Base-by-base conservation (phyloP, 805 yeast species). In the Metschnikowia gelsemii region DNA sequence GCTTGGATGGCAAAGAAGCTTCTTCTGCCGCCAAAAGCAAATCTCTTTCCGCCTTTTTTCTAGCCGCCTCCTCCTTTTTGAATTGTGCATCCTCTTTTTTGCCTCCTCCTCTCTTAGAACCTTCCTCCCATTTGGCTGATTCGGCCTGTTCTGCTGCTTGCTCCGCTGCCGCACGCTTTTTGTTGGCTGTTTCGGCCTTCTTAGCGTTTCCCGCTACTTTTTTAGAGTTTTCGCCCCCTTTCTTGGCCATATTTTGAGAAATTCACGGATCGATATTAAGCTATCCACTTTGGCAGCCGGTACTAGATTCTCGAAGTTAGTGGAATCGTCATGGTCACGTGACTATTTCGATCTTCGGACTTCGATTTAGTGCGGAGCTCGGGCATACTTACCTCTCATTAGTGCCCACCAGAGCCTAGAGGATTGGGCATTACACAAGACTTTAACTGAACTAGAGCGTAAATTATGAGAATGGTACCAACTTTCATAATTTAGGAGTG, bases 41-140 rank as follows among this genome's bases (percentile, higher is more conserved):
- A 31, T 86, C 93, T 53, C 93, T 75, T 58, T 86, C 93, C n/a
- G 86, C 84, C 70, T 86, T 87, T 70, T 82, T 84, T 42, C 80
- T 73, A 7, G 83, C 80, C 4, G 86, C 90, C 54, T 84, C 90
- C 37, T 82, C 88, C 56, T 75, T 79, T 65, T 84, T 86, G 42
- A 77, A 80, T 37, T 75, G 79, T 12, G 77, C 82, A 17, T 77
- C 85, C 40, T 77, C 82, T 62, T 81, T 81, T 73, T 86, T 87
- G 67, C 79, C 76, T 61, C 73, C 77, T 25, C 75, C 77, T 57
- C 79, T 79, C 68, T 85, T 85, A 19, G 87, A 54, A 23, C 93
- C 95, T 17, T 80, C 71, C 3, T 75, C 78, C 93, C 93, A 85
- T 48, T 76, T 71, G 12, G 73, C 72, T 21, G 76, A 81, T 53